Percentiles rank a stretch among this genome's conserved stretches.
These are phyloP conservation scores for Naganishia randhawae DNA, from an alignment of 768 basidiomycete species.

Conservation along the genomic window DNA sequence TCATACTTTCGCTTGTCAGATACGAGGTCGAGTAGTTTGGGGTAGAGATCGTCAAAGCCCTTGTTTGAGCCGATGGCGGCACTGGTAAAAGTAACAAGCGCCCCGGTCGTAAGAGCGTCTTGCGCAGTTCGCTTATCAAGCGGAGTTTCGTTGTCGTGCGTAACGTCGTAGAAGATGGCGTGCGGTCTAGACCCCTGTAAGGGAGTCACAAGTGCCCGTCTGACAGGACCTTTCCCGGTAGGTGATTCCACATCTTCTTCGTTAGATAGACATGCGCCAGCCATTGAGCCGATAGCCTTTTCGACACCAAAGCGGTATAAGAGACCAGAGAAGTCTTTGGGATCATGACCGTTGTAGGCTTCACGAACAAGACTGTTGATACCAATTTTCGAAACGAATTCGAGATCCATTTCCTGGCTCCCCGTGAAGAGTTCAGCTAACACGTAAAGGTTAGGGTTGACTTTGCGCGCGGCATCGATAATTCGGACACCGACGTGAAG, in stretches of 20 bases:
- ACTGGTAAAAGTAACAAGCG: slow-evolving; percentile 83
- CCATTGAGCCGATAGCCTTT: slow-evolving; percentile 97
- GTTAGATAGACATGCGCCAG: slow-evolving; percentile 73
- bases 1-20: slow-evolving; percentile 76
- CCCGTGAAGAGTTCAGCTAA: slow-evolving; percentile 97
- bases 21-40: slow-evolving; percentile 86
- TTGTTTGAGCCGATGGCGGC: slow-evolving; percentile 89
- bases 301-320: slow-evolving; percentile 85
- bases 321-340: slow-evolving; percentile 83
- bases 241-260: slow-evolving; percentile 74
- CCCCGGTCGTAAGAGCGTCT: slow-evolving; percentile 89
- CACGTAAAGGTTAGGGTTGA: slow-evolving; percentile 89
- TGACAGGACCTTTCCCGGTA: slow-evolving; percentile 72
- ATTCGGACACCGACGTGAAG: slow-evolving; percentile 91
- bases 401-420: slow-evolving; percentile 82
- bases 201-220: slow-evolving; percentile 69
- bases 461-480: slow-evolving; percentile 82
- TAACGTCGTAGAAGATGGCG: slow-evolving; percentile 88
- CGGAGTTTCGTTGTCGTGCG: slow-evolving; percentile 95
- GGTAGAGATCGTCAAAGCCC: slow-evolving; percentile 95
- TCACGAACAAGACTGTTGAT: slow-evolving; percentile 92
- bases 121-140: slow-evolving; percentile 86
- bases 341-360: slow-evolving; percentile 75
- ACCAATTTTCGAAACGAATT: slow-evolving; percentile 86
- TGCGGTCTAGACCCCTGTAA: slow-evolving; percentile 84